Base-by-base conservation (phyloP, 2,329 filamentous ascomycete genomes). In the Metarhizium rileyi region DNA sequence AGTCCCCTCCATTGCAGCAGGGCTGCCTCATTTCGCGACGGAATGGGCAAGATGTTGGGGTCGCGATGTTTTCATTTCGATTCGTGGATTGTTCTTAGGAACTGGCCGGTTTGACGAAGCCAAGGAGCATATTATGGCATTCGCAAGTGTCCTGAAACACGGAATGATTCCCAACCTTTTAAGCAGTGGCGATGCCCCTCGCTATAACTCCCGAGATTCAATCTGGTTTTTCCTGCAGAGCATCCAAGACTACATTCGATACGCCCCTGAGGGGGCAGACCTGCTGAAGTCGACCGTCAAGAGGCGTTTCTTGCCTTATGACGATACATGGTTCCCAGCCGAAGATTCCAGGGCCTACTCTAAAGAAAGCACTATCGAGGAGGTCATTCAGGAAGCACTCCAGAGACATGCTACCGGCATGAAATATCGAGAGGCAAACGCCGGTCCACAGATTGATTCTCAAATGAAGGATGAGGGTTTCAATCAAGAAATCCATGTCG, bases 21-120 rank as follows among this genome's bases (percentile, higher is more conserved):
- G 93, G 16, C 72, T 98, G 44, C 93, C 93, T 33, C 93, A 98
- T 67, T 98, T 98, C 63, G 81, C 93, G 0, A 85, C 87, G 8
- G 85, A 90, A 59, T 98, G 93, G 90, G 90, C 91, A 46, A 81
- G 93, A 59, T 96, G 91, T 67, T 98, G 93, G 93, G 93, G 94
- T 7, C 84, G 93, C 50, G 93, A 98, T 65, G 89, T 96, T 12
- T 97, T 96, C 66, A 98, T 98, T 55, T 93, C 93, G 14, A 80
- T 95, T 38, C 85, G 93, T 46, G 93, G 93, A 41, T 75, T 98
- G n/a, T 88, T 87, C 57, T 79, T 98, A 33, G 90, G 87, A 38
- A 97, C 91, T 10, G 89, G 90, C 2, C 84, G 93, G 8, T 95
- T 86, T 59, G 80, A 78, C 2, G 90, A 96, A 63, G 93, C 93